phyloP scores from a whole-genome alignment of 23 red algal genomes.

The Agarophyton chilense region DNA sequence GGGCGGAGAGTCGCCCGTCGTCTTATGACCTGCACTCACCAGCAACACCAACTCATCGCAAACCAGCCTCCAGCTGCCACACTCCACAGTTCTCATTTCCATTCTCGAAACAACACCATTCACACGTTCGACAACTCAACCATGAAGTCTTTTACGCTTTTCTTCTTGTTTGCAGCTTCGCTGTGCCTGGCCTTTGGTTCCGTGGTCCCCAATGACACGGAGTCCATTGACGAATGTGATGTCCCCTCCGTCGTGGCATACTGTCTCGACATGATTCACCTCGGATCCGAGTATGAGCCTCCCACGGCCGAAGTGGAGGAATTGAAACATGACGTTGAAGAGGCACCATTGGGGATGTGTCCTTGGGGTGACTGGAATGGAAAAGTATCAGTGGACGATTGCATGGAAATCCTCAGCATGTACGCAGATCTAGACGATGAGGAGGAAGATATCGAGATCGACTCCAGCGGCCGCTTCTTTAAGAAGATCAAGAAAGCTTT shows the following conservation, averaged over 20 bases:
- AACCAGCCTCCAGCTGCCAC: too few relatives aligned
- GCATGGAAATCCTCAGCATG: not conserved
- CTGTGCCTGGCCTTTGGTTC: not conserved
- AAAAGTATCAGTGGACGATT: not conserved
- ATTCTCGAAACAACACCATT: not conserved
- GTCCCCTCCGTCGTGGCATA: not conserved
- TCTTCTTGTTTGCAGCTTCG: conserved; percentile 11
- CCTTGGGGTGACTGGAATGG: not conserved
- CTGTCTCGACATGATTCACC: conserved; percentile 15
- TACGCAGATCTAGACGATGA: conserved; percentile 15
- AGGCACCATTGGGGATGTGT: not conserved
- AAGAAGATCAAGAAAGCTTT: conserved; percentile 23
- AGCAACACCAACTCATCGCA: not conserved
- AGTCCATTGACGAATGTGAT: not conserved
- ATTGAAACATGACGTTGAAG: not conserved
- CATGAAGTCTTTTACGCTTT: conserved; percentile 21
- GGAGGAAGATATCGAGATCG: not conserved
- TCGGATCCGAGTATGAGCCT: not conserved
- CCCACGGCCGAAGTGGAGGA: not conserved
- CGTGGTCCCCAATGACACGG: not conserved
- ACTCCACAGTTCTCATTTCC: not conserved
- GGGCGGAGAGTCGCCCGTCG: too few relatives aligned
- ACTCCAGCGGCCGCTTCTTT: not conserved
- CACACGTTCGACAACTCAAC: not conserved
- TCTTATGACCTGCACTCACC: not conserved